phyloP scores from a whole-genome alignment of 805 yeast species.

The Cephaloascus albidus region DNA sequence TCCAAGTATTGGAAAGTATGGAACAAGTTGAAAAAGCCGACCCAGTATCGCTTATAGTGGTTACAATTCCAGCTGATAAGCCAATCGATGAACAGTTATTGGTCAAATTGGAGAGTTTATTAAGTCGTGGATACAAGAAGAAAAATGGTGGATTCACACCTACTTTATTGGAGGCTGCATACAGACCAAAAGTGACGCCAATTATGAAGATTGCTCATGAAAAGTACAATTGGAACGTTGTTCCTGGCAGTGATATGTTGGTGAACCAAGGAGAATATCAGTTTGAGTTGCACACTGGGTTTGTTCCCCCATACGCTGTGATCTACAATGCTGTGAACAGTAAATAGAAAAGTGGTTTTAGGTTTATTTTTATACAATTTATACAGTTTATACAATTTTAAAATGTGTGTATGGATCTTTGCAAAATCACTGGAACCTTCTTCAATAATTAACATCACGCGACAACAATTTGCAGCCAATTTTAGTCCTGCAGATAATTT shows the following conservation, averaged over 20 bases:
- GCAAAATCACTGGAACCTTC: too few species aligned
- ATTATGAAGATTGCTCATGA: slow-evolving; percentile 69
- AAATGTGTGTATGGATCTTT: too few species aligned
- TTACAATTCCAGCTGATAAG: slow-evolving; percentile 78
- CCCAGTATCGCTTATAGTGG: slow-evolving; percentile 52
- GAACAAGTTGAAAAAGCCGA: slow-evolving; percentile 36
- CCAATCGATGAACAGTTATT: slow-evolving; percentile 50
- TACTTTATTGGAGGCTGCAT: slow-evolving; percentile 82
- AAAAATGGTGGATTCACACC: slow-evolving; percentile 32
- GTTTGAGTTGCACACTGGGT: slow-evolving; percentile 68
- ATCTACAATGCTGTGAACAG: slow-evolving; percentile 51
- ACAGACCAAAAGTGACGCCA: slow-evolving; percentile 83
- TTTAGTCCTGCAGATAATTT: too few species aligned
- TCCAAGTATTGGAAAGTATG: slow-evolving; percentile 43
- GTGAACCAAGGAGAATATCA: slow-evolving; percentile 91
- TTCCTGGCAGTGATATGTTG: slow-evolving; percentile 87
- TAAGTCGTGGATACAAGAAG: slow-evolving; percentile 26
- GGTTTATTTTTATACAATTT: too few species aligned
- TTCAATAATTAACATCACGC: too few species aligned
- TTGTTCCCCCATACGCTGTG: slow-evolving; percentile 51
- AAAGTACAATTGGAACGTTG: slow-evolving; percentile 62
- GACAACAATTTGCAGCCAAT: too few species aligned
- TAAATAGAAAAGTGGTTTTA: slow-evolving; percentile 7
- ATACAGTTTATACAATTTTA: too few species aligned
- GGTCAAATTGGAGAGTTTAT: slow-evolving; percentile 34